Conservation (phyloP, 306 rosid genomes). For the Lablab purpureus region DNA sequence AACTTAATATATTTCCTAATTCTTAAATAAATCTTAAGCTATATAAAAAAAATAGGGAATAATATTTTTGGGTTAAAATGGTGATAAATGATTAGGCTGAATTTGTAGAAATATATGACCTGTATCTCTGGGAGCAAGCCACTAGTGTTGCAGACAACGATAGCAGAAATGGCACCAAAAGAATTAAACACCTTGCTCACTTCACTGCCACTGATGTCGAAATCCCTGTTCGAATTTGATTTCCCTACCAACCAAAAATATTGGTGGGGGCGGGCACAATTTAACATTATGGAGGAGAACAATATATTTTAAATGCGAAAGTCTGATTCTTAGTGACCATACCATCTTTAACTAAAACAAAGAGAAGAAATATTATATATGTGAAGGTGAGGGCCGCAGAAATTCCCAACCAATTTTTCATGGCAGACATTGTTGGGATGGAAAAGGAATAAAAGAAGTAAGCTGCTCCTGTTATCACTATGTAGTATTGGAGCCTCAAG, state of each 20-base stretch:
- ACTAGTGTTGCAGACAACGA: conserved; percentile 57
- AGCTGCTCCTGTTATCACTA: conserved; percentile 56
- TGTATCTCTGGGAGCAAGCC: conserved; percentile 70
- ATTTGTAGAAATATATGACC: conserved; percentile 36
- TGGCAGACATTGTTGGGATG: conserved; percentile 65
- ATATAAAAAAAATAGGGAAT: no score
- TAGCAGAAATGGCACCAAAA: conserved; percentile 60
- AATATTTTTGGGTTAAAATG: no score
- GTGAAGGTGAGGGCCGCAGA: conserved; percentile 53
- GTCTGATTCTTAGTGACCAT: neutral
- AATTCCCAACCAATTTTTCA: conserved; percentile 59
- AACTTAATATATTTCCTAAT: no score
- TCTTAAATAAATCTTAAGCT: no score
- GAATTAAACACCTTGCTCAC: conserved; percentile 52
- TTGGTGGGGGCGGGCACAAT: neutral
- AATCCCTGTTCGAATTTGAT: conserved; percentile 46
- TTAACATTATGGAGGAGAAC: neutral
- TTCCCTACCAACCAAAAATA: conserved; percentile 50
- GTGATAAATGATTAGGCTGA: no score
- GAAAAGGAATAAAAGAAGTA: conserved; percentile 56
- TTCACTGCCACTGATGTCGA: conserved; percentile 50
- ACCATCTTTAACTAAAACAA: conserved; percentile 57
- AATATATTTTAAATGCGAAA: neutral
- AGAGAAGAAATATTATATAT: conserved; percentile 47
- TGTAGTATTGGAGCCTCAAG: conserved; percentile 63